Percentiles rank a stretch among this genome's conserved stretches.
These are phyloP conservation scores for Pouteria glomerata DNA, from an alignment of 148 eudicot species.

Conservation along the genomic window DNA sequence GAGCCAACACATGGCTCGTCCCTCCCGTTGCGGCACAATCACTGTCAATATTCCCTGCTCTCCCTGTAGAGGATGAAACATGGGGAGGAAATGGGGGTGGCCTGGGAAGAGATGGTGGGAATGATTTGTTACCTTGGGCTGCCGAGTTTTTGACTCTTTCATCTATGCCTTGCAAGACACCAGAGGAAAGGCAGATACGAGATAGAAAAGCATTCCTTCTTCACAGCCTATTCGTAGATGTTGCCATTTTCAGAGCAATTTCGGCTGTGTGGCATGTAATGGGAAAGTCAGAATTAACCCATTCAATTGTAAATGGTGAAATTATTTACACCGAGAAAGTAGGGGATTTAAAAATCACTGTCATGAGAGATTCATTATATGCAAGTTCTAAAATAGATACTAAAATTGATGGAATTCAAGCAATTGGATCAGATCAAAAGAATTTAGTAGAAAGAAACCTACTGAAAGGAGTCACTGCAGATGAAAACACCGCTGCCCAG, in stretches of 20 bases:
- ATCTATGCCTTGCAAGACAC: conserved; percentile 94
- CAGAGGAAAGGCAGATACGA: conserved; percentile 91
- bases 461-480: conserved; percentile 95
- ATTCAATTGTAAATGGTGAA: conserved; percentile 27
- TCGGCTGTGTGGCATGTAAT: conserved; percentile 60
- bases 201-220: conserved; percentile 95
- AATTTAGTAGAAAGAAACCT: conserved; percentile 68
- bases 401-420: conserved; percentile 82
- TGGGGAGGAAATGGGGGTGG: conserved; percentile 99
- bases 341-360: conserved; percentile 71
- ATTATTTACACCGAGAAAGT: conserved; percentile 51
- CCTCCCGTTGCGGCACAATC: conserved; percentile 81
- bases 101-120: conserved; percentile 79
- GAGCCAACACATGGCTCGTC: conserved; percentile 99
- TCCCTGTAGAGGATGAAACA: conserved; percentile 82
- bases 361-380: conserved; percentile 66
- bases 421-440: conserved; percentile 66
- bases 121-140: conserved; percentile 82
- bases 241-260: conserved; percentile 81
- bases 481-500: conserved; percentile 99
- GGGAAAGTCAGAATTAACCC: conserved; percentile 31
- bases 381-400: conserved; percentile 92
- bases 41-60: conserved; percentile 67
- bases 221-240: conserved; percentile 94
- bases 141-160: conserved; percentile 76